A percentile compares a stretch with the other conserved stretches of the same genome.
Conservation (phyloP, 805 yeast genomes). For the Saccharomycopsis vini region DNA sequence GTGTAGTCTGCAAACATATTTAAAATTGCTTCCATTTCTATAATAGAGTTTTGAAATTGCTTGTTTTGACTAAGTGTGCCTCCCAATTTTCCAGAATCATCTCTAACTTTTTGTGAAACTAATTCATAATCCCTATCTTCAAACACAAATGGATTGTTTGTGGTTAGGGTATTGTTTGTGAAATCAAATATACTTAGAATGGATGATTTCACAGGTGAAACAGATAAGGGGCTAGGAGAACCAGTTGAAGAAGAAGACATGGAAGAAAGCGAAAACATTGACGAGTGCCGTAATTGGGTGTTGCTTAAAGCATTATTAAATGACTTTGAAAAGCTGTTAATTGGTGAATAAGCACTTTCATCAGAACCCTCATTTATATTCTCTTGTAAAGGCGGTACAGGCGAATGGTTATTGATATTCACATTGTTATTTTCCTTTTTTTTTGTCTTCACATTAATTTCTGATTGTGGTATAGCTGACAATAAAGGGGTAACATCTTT, state of each 20-base stretch:
- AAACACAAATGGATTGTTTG: constrained; percentile 13
- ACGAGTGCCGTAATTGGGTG: constrained; percentile 7
- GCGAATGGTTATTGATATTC: no score
- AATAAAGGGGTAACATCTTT: neutral
- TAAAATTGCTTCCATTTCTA: constrained; percentile 6
- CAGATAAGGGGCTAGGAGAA: neutral
- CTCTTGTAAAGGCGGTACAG: no score
- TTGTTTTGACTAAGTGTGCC: no score
- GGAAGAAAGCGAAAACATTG: constrained; percentile 5
- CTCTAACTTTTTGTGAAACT: constrained; percentile 6
- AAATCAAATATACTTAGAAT: constrained; percentile 13
- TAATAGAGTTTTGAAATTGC: neutral
- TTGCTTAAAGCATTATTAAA: no score
- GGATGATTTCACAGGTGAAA: constrained; percentile 5
- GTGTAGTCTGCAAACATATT: constrained; percentile 4
- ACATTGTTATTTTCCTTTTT: no score
- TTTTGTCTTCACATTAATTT: no score
- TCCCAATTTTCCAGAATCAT: constrained; percentile 10
- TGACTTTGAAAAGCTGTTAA: neutral
- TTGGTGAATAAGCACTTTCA: neutral
- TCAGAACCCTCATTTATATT: neutral
- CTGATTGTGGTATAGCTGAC: no score
- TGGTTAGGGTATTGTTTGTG: constrained; percentile 4
- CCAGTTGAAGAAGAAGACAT: constrained; percentile 5
- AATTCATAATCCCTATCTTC: constrained; percentile 12